phyloP scores from a whole-genome alignment of 106 monocot genomes.

The Cymbidium sinense region DNA sequence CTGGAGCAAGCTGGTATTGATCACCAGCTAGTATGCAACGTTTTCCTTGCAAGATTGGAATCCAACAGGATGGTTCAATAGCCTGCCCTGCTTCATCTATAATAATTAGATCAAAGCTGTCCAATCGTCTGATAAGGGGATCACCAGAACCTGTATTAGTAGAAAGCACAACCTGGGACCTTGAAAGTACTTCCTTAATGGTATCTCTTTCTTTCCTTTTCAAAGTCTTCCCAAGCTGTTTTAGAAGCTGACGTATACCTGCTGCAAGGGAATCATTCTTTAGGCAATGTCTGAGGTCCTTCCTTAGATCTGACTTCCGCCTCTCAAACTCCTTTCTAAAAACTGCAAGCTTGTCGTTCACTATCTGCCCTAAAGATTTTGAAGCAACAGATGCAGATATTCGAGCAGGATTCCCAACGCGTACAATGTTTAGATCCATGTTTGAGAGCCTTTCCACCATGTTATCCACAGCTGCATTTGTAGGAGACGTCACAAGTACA shows the following conservation, averaged over 20 bases:
- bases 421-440: slow-evolving; percentile 56
- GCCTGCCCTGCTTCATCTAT: slow-evolving; percentile 96
- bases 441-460: slow-evolving; percentile 81
- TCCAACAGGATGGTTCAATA: slow-evolving; percentile 94
- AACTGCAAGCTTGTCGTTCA: slow-evolving; percentile 53
- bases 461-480: slow-evolving; percentile 96
- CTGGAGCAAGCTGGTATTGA: slow-evolving; percentile 87
- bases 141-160: slow-evolving; percentile 91
- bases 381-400: slow-evolving; percentile 74
- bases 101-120: slow-evolving; percentile 83
- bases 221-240: slow-evolving; percentile 85
- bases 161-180: slow-evolving; percentile 76
- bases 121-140: slow-evolving; percentile 63
- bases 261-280: slow-evolving; percentile 94
- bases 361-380: slow-evolving; percentile 81
- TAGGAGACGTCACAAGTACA: slow-evolving; percentile 90
- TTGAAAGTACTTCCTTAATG: slow-evolving; percentile 70
- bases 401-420: slow-evolving; percentile 87
- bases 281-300: slow-evolving; percentile 80
- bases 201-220: slow-evolving; percentile 94
- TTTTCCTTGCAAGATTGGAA: slow-evolving; percentile 88
- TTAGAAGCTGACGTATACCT: slow-evolving; percentile 86
- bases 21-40: slow-evolving; percentile 91
- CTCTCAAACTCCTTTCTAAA: slow-evolving; percentile 94
- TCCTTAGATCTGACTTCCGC: slow-evolving; percentile 82